Evolutionary conservation across 139 green algal genomes (phyloP).

Genomic region (Chlorella sp.): DNA sequence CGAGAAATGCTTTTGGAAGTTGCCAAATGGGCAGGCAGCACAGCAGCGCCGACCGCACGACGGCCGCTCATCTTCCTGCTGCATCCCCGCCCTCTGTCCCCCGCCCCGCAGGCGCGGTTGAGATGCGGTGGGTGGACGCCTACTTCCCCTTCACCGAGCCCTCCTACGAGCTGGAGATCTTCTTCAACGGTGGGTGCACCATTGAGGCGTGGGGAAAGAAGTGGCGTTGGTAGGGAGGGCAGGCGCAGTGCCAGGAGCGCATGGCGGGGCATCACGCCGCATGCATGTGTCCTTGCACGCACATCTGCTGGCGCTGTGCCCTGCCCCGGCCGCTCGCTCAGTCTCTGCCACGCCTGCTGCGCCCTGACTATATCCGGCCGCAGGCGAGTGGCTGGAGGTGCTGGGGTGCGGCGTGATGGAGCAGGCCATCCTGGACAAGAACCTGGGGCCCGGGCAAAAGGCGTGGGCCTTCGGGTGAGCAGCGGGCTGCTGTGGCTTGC

Average conservation of each 20-base stretch:
- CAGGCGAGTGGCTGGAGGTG: constrained; percentile 95
- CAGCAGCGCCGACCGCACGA: background rate
- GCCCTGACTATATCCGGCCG: too few relatives aligned
- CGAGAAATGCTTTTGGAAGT: too few relatives aligned
- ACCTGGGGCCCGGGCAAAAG: constrained; percentile 47
- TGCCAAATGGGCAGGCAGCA: background rate
- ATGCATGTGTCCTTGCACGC: too few relatives aligned
- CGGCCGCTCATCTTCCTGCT: background rate
- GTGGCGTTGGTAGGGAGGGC: too few relatives aligned
- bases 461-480: constrained; percentile 60
- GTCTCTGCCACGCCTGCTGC: too few relatives aligned
- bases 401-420: constrained; percentile 98
- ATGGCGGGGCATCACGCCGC: too few relatives aligned
- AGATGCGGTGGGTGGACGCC: constrained; percentile 94
- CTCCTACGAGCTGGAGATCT: constrained; percentile 98
- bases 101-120: constrained; percentile 56
- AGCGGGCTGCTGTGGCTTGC: too few relatives aligned
- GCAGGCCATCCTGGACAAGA: constrained; percentile 87
- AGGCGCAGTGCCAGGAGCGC: too few relatives aligned
- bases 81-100: background rate
- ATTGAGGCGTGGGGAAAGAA: too few relatives aligned
- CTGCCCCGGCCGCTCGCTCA: too few relatives aligned
- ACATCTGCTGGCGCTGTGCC: too few relatives aligned
- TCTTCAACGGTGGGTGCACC: constrained; percentile 88
- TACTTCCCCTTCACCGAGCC: constrained; percentile 99